Percentiles rank a stretch among this genome's conserved stretches.
Evolutionary conservation across 1,284 basidiomycete genomes (phyloP).

Genomic region (Moesziomyces sp.): DNA sequence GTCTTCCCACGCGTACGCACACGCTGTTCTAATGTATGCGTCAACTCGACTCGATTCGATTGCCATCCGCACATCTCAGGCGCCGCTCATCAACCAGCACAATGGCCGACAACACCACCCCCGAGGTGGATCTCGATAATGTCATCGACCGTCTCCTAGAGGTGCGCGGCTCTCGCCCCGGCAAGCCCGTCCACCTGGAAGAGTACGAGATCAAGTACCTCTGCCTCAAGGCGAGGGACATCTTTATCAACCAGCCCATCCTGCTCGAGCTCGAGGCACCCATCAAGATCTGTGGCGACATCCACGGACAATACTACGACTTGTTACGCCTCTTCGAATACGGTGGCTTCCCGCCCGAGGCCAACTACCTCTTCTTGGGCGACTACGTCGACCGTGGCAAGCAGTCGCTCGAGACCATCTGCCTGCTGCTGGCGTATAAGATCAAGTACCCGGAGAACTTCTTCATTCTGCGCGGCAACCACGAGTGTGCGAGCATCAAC

Average conservation of each 20-base stretch:
- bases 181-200: constrained; percentile 90
- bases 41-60: too few relatives aligned
- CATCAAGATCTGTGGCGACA: constrained; percentile 97
- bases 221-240: constrained; percentile 92
- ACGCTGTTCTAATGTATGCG: too few relatives aligned
- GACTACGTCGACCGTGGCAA: constrained; percentile 96
- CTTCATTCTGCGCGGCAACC: constrained; percentile 92
- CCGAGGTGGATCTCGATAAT: constrained; percentile 67
- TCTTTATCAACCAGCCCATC: constrained; percentile 95
- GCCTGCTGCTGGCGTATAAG: constrained; percentile 86
- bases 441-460: constrained; percentile 99
- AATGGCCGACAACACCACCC: constrained; percentile 63
- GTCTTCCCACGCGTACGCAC: too few relatives aligned
- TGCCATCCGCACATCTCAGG: constrained; percentile 2
- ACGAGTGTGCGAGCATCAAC: constrained; percentile 94
- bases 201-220: constrained; percentile 97
- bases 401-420: constrained; percentile 92
- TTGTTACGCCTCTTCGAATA: constrained; percentile 92
- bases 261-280: constrained; percentile 92
- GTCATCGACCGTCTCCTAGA: constrained; percentile 67
- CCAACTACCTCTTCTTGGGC: constrained; percentile 94
- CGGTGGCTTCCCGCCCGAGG: constrained; percentile 93
- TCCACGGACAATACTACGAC: constrained; percentile 95
- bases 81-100: constrained; percentile 30
- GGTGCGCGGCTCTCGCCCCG: constrained; percentile 89